Conservation (phyloP, 2,329 filamentous ascomycete species). For the Didymosphaeria variabile region DNA sequence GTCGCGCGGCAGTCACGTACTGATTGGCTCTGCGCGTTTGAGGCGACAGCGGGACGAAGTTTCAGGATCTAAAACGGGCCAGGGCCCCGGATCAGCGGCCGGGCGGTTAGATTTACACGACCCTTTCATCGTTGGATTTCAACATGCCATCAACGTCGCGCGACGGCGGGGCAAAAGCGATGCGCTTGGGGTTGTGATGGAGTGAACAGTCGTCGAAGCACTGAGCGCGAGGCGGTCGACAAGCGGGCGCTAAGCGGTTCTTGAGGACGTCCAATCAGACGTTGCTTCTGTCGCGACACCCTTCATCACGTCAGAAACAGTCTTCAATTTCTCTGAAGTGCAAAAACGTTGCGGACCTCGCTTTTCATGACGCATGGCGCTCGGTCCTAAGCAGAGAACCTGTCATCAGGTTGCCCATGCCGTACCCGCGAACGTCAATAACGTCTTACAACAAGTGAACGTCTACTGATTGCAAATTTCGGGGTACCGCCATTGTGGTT, state of each 20-base stretch:
- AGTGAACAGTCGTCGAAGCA: not conserved
- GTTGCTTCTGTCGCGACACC: not conserved
- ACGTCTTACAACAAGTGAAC: too few species aligned
- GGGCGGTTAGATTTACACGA: slow-evolving; percentile 40
- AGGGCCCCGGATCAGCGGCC: slow-evolving; percentile 29
- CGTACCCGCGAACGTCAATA: too few species aligned
- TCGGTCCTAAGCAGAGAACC: too few species aligned
- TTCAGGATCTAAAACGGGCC: slow-evolving; percentile 44
- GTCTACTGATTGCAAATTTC: too few species aligned
- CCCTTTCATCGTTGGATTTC: slow-evolving; percentile 27
- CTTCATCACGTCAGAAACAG: not conserved
- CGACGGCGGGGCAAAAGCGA: slow-evolving; percentile 7
- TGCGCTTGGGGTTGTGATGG: not conserved
- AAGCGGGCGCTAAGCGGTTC: slow-evolving; percentile 2
- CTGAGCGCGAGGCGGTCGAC: not conserved
- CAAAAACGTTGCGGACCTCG: too few species aligned
- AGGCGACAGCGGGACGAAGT: slow-evolving; percentile 35
- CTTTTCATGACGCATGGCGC: too few species aligned
- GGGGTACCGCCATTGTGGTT: too few species aligned
- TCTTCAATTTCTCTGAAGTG: not conserved
- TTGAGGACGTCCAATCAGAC: not conserved
- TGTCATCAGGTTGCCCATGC: too few species aligned
- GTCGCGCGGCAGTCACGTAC: slow-evolving; percentile 37
- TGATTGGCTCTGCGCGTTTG: slow-evolving; percentile 45
- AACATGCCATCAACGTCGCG: slow-evolving; percentile 13